Percentiles rank a stretch among this genome's conserved stretches.
Evolutionary conservation across 805 yeast genomes (phyloP).

Genomic region (Ogataea haglerorum): DNA sequence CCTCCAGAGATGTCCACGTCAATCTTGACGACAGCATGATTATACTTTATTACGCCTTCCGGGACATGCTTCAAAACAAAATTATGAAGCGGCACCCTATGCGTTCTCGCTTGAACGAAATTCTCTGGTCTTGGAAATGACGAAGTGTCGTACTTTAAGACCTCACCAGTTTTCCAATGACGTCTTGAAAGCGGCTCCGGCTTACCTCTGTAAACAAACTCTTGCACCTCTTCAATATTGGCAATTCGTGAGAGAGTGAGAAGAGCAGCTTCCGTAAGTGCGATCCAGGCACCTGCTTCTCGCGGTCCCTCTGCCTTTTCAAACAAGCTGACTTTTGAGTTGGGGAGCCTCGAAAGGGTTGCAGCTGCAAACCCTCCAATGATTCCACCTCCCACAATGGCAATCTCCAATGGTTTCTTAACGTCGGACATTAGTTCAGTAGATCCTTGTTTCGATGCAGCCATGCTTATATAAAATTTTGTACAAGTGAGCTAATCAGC

Average conservation of each 20-base stretch:
- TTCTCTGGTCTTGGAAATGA: background rate
- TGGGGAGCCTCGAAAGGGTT: background rate
- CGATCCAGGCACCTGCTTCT: conserved; percentile 3
- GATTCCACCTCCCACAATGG: background rate
- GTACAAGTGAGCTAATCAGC: too few relatives aligned
- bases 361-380: background rate
- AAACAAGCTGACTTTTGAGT: background rate
- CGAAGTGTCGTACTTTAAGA: background rate
- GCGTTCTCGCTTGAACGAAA: conserved; percentile 1
- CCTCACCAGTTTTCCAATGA: background rate
- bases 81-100: background rate
- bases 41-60: background rate
- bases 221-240: background rate
- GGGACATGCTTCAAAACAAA: conserved; percentile 2
- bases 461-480: too few relatives aligned
- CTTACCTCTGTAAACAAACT: conserved; percentile 1
- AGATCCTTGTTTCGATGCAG: too few relatives aligned
- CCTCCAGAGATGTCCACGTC: background rate
- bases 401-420: background rate
- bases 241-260: conserved; percentile 1
- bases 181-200: background rate
- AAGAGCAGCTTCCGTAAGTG: conserved; percentile 1
- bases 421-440: too few relatives aligned
- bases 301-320: conserved; percentile 3
- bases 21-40: background rate